Evolutionary conservation across 2,329 filamentous ascomycete genomes (phyloP).

Genomic region (Aschersonia sp.): DNA sequence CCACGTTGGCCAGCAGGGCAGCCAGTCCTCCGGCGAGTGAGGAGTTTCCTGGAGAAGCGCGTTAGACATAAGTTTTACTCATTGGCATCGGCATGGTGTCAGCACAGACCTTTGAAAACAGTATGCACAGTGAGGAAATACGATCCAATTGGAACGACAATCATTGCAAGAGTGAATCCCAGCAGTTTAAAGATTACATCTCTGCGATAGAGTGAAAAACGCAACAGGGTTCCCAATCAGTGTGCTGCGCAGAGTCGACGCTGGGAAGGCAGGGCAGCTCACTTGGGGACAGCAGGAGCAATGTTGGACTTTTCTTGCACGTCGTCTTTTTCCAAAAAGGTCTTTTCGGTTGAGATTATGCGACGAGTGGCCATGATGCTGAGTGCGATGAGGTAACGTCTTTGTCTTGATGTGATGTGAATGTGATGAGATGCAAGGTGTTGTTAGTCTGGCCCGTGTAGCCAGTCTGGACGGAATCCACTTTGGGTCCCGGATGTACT

Average conservation of each 20-base stretch:
- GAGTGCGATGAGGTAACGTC: background rate
- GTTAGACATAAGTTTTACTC: background rate
- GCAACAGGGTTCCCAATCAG: too few relatives aligned
- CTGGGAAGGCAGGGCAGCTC: conserved; percentile 5
- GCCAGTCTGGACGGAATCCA: too few relatives aligned
- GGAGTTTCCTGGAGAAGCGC: conserved; percentile 53
- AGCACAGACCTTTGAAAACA: conserved; percentile 54
- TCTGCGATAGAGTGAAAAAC: conserved; percentile 23
- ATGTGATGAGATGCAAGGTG: background rate
- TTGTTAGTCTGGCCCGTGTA: too few relatives aligned
- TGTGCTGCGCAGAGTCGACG: conserved; percentile 13
- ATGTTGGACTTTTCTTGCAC: conserved; percentile 51
- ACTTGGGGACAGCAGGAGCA: conserved; percentile 73
- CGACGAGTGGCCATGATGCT: conserved; percentile 63
- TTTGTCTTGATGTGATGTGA: too few relatives aligned
- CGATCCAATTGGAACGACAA: conserved; percentile 69
- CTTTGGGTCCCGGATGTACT: too few relatives aligned
- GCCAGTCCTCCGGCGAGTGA: conserved; percentile 77
- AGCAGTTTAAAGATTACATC: conserved; percentile 83
- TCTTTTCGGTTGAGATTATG: conserved; percentile 51
- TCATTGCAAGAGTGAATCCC: conserved; percentile 83
- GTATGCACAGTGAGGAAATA: conserved; percentile 72
- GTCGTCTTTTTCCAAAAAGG: conserved; percentile 46
- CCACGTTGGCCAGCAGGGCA: conserved; percentile 80
- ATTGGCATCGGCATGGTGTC: background rate